A percentile compares a stretch with the other conserved stretches of the same genome.
These are phyloP conservation scores for Taphrina confusa DNA, from an alignment of 1,139 yeast genomes.

Conservation along the genomic window DNA sequence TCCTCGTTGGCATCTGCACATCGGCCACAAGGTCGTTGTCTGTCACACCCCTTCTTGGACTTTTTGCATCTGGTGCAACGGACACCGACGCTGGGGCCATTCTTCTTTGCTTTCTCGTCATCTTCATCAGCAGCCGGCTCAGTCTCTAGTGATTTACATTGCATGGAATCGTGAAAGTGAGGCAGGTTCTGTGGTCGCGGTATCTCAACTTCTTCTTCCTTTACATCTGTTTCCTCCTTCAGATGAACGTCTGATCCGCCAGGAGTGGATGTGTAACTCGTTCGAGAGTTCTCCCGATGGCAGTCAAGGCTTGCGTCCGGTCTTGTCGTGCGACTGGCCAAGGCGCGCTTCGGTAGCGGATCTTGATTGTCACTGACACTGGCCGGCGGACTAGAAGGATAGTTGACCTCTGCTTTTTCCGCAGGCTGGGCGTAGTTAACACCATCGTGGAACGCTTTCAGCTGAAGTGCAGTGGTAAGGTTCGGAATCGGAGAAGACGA, in stretches of 20 bases:
- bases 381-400: conserved; percentile 31
- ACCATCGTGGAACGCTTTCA: conserved; percentile 27
- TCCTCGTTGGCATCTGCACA: conserved; percentile 38
- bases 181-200: conserved; percentile 33
- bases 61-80: conserved; percentile 37
- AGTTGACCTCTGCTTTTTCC: conserved; percentile 17
- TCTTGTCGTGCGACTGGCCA: not conserved
- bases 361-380: conserved; percentile 26
- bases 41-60: conserved; percentile 37
- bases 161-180: conserved; percentile 17
- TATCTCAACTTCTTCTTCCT: conserved; percentile 23
- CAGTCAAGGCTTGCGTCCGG: not conserved
- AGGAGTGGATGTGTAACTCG: not conserved
- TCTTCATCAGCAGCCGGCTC: not conserved
- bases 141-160: not conserved
- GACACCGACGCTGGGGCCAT: conserved; percentile 31
- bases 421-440: not conserved
- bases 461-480: conserved; percentile 18
- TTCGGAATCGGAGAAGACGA: conserved; percentile 28
- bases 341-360: not conserved
- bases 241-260: not conserved
- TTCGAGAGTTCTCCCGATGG: not conserved
- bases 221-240: conserved; percentile 23
- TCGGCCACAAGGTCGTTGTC: conserved; percentile 37
- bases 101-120: conserved; percentile 23